A percentile compares a stretch with the other conserved stretches of the same genome.
Conservation (phyloP, 805 yeast genomes). For the Saitoella complicata region DNA sequence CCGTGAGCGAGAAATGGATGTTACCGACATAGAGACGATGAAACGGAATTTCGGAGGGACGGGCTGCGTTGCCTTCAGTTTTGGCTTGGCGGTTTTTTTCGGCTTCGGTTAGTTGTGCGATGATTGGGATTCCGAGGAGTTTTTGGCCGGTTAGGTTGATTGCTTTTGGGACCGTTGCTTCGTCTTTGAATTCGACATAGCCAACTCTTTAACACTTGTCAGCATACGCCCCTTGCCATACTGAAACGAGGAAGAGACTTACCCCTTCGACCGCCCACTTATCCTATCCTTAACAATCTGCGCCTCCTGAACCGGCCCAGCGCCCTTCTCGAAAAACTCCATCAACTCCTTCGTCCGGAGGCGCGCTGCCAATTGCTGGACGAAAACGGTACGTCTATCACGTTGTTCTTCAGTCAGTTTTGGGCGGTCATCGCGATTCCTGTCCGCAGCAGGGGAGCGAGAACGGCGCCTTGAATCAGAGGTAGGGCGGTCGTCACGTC, state of each 20-base stretch:
- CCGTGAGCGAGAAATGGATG: slow-evolving; percentile 28
- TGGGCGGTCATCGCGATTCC: slow-evolving; percentile 9
- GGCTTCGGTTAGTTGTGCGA: slow-evolving; percentile 21
- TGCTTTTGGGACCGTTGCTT: slow-evolving; percentile 19
- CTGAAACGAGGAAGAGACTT: slow-evolving; percentile 1
- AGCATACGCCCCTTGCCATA: not conserved
- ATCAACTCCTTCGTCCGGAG: slow-evolving; percentile 18
- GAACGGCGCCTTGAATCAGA: not conserved
- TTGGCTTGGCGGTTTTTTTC: slow-evolving; percentile 19
- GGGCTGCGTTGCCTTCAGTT: slow-evolving; percentile 5
- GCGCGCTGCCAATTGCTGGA: slow-evolving; percentile 21
- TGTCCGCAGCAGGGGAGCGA: not conserved
- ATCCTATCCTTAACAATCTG: slow-evolving; percentile 21
- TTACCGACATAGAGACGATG: slow-evolving; percentile 20
- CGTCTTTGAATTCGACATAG: slow-evolving; percentile 20
- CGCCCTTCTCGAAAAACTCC: slow-evolving; percentile 19
- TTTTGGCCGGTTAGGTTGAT: slow-evolving; percentile 20
- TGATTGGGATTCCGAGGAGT: slow-evolving; percentile 21
- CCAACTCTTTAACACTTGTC: slow-evolving; percentile 15
- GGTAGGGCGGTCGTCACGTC: not conserved
- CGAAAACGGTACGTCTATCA: slow-evolving; percentile 22
- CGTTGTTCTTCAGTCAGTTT: slow-evolving; percentile 17
- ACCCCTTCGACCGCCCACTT: slow-evolving; percentile 21
- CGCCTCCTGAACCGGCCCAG: slow-evolving; percentile 21
- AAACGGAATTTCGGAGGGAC: slow-evolving; percentile 4